Evolutionary conservation across 2,329 filamentous ascomycete species (phyloP).

Genomic region (Paracoccidioides lutzii): DNA sequence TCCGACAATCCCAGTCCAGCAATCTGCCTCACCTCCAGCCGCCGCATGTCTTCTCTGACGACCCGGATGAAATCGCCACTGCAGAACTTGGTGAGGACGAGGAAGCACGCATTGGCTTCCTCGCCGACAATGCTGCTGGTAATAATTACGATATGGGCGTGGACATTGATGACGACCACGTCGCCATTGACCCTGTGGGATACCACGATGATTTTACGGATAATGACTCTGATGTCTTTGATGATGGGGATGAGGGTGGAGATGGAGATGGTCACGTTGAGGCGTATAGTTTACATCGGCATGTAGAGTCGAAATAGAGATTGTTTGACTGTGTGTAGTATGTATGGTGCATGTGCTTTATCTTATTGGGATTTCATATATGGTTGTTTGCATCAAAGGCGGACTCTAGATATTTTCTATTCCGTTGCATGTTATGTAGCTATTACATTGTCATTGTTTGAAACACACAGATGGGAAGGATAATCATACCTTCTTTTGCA

Average conservation of each 20-base stretch:
- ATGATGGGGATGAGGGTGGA: conserved; percentile 26
- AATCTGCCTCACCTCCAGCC: conserved; percentile 9
- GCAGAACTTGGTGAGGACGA: conserved; percentile 32
- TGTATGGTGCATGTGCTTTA: conserved; percentile 2
- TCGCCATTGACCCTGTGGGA: conserved; percentile 21
- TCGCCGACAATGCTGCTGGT: conserved; percentile 23
- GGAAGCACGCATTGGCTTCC: conserved; percentile 31
- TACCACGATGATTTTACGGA: conserved; percentile 44
- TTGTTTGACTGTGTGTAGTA: background rate
- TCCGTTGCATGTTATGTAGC: too few relatives aligned
- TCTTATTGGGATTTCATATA: background rate
- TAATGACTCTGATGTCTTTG: conserved; percentile 38
- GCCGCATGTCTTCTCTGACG: conserved; percentile 19
- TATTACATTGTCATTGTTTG: too few relatives aligned
- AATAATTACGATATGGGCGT: conserved; percentile 21
- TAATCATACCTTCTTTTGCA: too few relatives aligned
- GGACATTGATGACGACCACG: conserved; percentile 36
- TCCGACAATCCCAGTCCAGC: conserved; percentile 20
- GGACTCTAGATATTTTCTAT: too few relatives aligned
- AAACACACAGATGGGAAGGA: too few relatives aligned
- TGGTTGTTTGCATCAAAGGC: background rate
- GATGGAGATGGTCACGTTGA: conserved; percentile 22
- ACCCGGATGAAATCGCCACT: conserved; percentile 29
- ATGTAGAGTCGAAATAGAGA: conserved; percentile 14
- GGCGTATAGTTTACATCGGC: conserved; percentile 30